phyloP scores from a whole-genome alignment of 176 grass and related monocot genomes.

The Zizania latifolia region DNA sequence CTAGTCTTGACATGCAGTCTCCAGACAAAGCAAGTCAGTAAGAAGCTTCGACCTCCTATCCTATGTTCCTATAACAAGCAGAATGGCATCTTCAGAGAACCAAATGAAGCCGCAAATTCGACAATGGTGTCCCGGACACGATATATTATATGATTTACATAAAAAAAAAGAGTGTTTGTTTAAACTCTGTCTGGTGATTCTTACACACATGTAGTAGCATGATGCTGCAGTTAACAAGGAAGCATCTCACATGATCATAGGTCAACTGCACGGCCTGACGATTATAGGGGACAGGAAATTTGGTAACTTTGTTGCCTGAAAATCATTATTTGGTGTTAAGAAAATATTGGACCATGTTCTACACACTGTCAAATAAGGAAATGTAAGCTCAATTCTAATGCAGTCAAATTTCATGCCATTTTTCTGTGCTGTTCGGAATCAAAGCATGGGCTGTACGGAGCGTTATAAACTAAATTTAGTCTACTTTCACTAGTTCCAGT shows the following conservation, averaged over 20 bases:
- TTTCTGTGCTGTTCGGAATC: neutral
- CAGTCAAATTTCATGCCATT: neutral
- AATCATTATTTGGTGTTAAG: neutral
- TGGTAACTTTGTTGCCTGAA: neutral
- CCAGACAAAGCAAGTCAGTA: conserved; percentile 6
- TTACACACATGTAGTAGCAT: conserved; percentile 32
- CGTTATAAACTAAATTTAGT: neutral
- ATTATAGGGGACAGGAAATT: neutral
- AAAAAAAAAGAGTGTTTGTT: conserved; percentile 23
- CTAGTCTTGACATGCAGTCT: conserved; percentile 15
- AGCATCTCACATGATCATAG: conserved; percentile 37
- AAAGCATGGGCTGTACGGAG: neutral
- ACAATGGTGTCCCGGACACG: neutral
- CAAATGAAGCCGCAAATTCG: conserved; percentile 22
- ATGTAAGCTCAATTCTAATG: neutral
- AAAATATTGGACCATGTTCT: neutral
- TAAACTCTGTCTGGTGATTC: conserved; percentile 34
- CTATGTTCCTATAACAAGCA: neutral
- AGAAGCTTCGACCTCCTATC: conserved; percentile 35
- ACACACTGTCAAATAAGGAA: neutral
- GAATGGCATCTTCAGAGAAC: conserved; percentile 27
- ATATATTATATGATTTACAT: conserved; percentile 1
- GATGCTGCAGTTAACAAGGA: conserved; percentile 14
- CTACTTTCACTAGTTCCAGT: neutral
- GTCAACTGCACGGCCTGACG: conserved; percentile 5